A percentile compares a stretch with the other conserved stretches of the same genome.
Conservation (phyloP, 1,139 yeast species). For the Blastobotrys elegans region DNA sequence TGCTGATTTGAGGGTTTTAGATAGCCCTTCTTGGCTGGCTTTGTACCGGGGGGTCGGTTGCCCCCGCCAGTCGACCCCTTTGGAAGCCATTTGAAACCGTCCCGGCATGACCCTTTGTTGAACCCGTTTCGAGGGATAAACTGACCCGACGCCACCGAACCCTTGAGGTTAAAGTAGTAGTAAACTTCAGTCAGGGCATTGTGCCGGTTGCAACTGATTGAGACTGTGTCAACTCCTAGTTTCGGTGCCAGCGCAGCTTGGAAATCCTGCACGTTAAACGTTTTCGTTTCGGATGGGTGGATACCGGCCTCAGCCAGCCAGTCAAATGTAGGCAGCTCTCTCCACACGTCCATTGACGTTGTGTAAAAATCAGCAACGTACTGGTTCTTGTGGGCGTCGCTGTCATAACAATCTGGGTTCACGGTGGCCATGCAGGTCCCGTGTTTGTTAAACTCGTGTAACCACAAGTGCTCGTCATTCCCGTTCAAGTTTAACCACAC, state of each 20-base stretch:
- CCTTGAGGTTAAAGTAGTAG: constrained; percentile 80
- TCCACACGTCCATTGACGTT: constrained; percentile 58
- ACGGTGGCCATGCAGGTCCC: constrained; percentile 88
- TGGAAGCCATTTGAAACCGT: constrained; percentile 72
- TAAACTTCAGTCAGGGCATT: constrained; percentile 67
- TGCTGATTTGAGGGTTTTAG: constrained; percentile 50
- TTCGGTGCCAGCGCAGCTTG: constrained; percentile 55
- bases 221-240: constrained; percentile 33
- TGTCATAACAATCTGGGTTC: constrained; percentile 59
- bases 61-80: constrained; percentile 39
- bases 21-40: constrained; percentile 37
- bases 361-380: constrained; percentile 78
- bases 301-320: constrained; percentile 67
- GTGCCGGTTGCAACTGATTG: constrained; percentile 40
- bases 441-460: constrained; percentile 92
- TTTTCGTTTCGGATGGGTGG: constrained; percentile 53
- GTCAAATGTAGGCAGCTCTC: constrained; percentile 62
- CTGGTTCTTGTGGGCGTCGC: constrained; percentile 40
- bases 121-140: constrained; percentile 65
- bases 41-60: constrained; percentile 13
- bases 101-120: constrained; percentile 56
- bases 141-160: constrained; percentile 62
- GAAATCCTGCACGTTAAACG: constrained; percentile 63
- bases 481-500: constrained; percentile 81
- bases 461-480: constrained; percentile 74